Evolutionary conservation across 495 filamentous ascomycete genomes (phyloP).

Genomic region (Lepraria neglecta): DNA sequence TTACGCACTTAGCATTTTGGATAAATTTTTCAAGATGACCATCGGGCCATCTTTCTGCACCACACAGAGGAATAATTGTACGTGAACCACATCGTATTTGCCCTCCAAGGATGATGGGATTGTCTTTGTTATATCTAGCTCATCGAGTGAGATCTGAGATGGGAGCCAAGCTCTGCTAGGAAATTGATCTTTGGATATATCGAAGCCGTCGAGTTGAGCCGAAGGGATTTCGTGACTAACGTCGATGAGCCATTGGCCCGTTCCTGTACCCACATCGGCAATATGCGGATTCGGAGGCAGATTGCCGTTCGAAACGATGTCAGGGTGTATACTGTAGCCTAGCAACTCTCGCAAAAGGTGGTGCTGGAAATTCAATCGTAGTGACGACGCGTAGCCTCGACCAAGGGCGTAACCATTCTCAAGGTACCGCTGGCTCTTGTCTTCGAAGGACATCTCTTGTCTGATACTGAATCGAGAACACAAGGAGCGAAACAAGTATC

Average conservation of each 20-base stretch:
- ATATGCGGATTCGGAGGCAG: not conserved
- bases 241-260: constrained; percentile 16
- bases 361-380: constrained; percentile 15
- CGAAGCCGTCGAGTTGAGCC: constrained; percentile 20
- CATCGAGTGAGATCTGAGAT: constrained; percentile 5
- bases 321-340: constrained; percentile 8
- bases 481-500: no score
- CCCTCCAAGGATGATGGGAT: constrained; percentile 27
- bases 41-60: constrained; percentile 29
- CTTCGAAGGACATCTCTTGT: not conserved
- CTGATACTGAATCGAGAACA: not conserved
- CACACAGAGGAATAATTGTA: constrained; percentile 32
- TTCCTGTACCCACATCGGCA: constrained; percentile 9
- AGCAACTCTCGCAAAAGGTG: constrained; percentile 4
- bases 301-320: not conserved
- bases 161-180: constrained; percentile 15
- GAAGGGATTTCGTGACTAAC: not conserved
- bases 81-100: constrained; percentile 37
- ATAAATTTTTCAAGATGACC: constrained; percentile 27
- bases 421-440: constrained; percentile 8
- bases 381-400: constrained; percentile 4
- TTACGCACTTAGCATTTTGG: constrained; percentile 33
- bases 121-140: constrained; percentile 4
- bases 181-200: constrained; percentile 16
- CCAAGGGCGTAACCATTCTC: constrained; percentile 10